Evolutionary conservation across 345 rosid genomes (phyloP).

Genomic region (Camelina laxa): DNA sequence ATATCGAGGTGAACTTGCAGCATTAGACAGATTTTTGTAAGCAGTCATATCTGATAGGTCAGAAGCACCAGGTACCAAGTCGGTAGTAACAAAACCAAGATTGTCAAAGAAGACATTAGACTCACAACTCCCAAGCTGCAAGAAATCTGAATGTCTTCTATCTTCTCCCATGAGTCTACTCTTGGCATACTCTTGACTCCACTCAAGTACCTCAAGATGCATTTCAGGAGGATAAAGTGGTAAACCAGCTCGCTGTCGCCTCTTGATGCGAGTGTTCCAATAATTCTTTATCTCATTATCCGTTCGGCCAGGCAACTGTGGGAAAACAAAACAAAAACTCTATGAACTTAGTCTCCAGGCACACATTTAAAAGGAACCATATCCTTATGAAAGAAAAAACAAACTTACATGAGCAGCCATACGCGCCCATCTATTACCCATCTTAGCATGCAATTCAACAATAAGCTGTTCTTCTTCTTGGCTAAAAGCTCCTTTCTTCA

Average conservation of each 20-base stretch:
- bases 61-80: constrained; percentile 57
- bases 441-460: constrained; percentile 84
- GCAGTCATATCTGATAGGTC: constrained; percentile 59
- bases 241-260: constrained; percentile 91
- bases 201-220: constrained; percentile 60
- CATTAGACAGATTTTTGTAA: constrained; percentile 55
- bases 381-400: neutral
- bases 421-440: constrained; percentile 99
- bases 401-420: constrained; percentile 90
- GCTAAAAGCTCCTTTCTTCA: constrained; percentile 95
- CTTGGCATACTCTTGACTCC: constrained; percentile 53
- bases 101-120: constrained; percentile 71
- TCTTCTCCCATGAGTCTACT: constrained; percentile 45
- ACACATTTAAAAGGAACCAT: constrained; percentile 1
- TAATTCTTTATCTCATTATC: constrained; percentile 98
- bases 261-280: constrained; percentile 95
- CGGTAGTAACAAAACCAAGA: constrained; percentile 54
- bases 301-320: constrained; percentile 96
- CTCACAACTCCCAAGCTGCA: constrained; percentile 58
- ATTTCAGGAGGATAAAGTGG: constrained; percentile 95
- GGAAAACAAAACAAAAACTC: neutral
- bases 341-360: neutral
- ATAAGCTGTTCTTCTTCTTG: constrained; percentile 89
- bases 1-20: constrained; percentile 59
- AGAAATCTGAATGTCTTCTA: constrained; percentile 53